Percentiles rank a stretch among this genome's conserved stretches.
These are phyloP conservation scores for Vitis labrusca DNA, from an alignment of 164 flowering plant species.

Conservation along the genomic window DNA sequence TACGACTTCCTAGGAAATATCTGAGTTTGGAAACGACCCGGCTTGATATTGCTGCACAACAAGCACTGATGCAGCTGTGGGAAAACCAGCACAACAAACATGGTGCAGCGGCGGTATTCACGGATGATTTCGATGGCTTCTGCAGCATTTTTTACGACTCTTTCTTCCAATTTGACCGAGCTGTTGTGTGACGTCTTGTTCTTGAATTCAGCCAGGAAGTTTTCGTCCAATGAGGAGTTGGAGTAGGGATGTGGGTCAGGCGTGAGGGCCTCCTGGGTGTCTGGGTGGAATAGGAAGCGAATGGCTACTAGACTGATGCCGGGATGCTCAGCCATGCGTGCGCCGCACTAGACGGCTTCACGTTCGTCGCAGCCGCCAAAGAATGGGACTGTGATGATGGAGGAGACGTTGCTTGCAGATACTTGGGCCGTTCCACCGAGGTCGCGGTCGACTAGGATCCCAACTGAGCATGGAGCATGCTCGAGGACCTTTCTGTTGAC, in stretches of 20 bases:
- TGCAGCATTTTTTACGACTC: constrained; percentile 10
- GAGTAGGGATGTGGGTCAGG: background rate
- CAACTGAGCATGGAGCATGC: constrained; percentile 48
- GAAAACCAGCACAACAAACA: constrained; percentile 36
- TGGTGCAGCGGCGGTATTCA: constrained; percentile 20
- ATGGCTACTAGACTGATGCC: constrained; percentile 30
- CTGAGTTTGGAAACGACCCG: too few species aligned
- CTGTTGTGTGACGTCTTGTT: constrained; percentile 6
- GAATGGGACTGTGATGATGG: constrained; percentile 21
- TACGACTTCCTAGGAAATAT: too few species aligned
- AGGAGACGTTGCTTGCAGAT: constrained; percentile 35
- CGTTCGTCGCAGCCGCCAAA: constrained; percentile 48
- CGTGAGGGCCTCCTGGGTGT: too few species aligned
- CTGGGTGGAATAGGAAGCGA: background rate
- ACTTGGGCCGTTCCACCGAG: constrained; percentile 42
- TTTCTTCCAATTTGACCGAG: constrained; percentile 34
- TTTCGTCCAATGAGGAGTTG: constrained; percentile 13
- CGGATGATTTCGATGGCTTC: constrained; percentile 10
- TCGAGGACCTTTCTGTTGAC: constrained; percentile 39
- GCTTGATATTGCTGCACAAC: constrained; percentile 37
- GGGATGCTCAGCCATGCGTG: constrained; percentile 53
- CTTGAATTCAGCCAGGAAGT: constrained; percentile 14
- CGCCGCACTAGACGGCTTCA: constrained; percentile 42
- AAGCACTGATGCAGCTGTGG: constrained; percentile 40
- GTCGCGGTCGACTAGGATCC: constrained; percentile 48